Base-by-base conservation (phyloP, 257 asterid species). In the Misopates orontium region DNA sequence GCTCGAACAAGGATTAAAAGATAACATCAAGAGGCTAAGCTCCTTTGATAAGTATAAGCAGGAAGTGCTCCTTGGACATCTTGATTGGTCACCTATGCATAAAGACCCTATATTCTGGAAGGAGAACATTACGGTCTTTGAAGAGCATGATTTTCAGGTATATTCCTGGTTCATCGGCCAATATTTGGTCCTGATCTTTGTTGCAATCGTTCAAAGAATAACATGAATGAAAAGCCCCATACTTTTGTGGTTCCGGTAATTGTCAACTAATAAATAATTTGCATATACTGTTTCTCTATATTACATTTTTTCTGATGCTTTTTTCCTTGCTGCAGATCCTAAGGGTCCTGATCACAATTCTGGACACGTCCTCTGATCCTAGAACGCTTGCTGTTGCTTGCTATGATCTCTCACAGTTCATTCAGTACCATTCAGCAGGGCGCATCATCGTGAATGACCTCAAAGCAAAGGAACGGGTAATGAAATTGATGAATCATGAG, bases 41-140 rank as follows among this genome's bases (percentile, higher is more conserved):
- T 88, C 95, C 61, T 88, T 81, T 14, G 96, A 91, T 50, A 83
- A 83, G 83, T 88, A 86, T 76, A 88, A 88, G 82, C 95, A 86
- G 79, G 96, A 91, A 80, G 85, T 88, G 68, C 89, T 91, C 63
- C 98, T 88, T 48, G 98, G 96, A 40, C 95, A 79, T 77, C 95
- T 91, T 71, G 93, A 91, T 78, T 91, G 98, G 96, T 79, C 91
- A 12, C 98, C 95, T 8, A 83, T 88, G 98, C 98, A 91, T 79
- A 88, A 86, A 71, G 96, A 88, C 81, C 88, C 90, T 32, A 41
- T 75, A 42, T 91, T 91, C 87, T 88, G 96, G 98, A 75, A 82
- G 61, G 96, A 91, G 21, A 86, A 86, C 76, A 77, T 85, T 48
- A 80, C 81, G 0, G 73, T 54, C 67, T 91, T 88, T 19, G 98